Evolutionary conservation across 129 eudicot genomes (phyloP).

Genomic region (Flaveria ramosissima): DNA sequence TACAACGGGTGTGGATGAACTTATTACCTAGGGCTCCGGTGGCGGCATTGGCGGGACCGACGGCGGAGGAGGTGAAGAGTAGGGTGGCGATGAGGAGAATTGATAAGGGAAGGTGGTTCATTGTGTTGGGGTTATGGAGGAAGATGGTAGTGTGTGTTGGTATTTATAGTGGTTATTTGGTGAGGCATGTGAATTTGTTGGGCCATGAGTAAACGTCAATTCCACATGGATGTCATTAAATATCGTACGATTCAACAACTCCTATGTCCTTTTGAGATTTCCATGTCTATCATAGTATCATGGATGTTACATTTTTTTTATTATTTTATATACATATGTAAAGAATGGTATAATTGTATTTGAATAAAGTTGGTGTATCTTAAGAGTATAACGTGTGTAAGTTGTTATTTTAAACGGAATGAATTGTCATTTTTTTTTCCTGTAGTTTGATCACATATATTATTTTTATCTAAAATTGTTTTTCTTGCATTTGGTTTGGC

Average conservation of each 20-base stretch:
- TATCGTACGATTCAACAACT: conserved; percentile 21
- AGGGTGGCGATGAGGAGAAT: conserved; percentile 27
- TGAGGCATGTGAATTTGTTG: neutral
- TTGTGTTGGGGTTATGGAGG: conserved; percentile 17
- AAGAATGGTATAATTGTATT: too few relatives aligned
- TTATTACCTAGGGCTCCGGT: neutral
- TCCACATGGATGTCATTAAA: conserved; percentile 31
- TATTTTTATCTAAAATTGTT: too few relatives aligned
- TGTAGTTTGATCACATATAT: too few relatives aligned
- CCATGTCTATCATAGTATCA: neutral
- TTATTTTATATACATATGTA: too few relatives aligned
- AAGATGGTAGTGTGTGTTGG: neutral
- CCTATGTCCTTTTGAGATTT: conserved; percentile 11
- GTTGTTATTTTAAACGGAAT: too few relatives aligned
- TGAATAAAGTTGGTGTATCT: too few relatives aligned
- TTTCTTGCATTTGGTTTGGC: too few relatives aligned
- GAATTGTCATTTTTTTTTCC: too few relatives aligned
- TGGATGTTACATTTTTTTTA: too few relatives aligned
- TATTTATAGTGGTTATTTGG: conserved; percentile 17
- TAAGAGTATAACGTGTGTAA: too few relatives aligned
- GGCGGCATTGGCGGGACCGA: neutral
- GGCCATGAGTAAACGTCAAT: conserved; percentile 1
- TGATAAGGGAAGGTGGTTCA: conserved; percentile 17
- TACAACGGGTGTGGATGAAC: neutral
- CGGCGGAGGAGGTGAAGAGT: conserved; percentile 10